These are phyloP conservation scores for Magnusiomyces clavatus DNA, from an alignment of 1,139 yeast species.

Conservation along the genomic window DNA sequence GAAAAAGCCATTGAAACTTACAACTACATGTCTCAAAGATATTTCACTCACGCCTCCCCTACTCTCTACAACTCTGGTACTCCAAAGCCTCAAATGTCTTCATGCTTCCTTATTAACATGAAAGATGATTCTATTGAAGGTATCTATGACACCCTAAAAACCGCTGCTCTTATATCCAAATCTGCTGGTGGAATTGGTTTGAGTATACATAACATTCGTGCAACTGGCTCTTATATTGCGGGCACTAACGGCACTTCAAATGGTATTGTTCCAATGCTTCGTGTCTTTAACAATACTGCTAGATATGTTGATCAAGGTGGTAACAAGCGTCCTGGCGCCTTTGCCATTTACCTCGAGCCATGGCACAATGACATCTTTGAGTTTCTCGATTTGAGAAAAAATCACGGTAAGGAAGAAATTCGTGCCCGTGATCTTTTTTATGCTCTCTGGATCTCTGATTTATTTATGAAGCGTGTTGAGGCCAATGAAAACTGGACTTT, in stretches of 20 bases:
- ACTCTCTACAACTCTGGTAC: slow-evolving; percentile 79
- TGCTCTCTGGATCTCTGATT: slow-evolving; percentile 77
- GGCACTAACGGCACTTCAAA: slow-evolving; percentile 72
- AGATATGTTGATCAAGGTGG: slow-evolving; percentile 86
- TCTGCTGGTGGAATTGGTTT: slow-evolving; percentile 82
- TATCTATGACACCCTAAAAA: slow-evolving; percentile 66
- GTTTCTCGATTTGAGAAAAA: slow-evolving; percentile 64
- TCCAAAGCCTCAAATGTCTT: slow-evolving; percentile 64
- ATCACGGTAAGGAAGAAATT: slow-evolving; percentile 77
- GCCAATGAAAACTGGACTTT: slow-evolving; percentile 64
- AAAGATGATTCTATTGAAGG: slow-evolving; percentile 77
- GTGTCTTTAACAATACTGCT: slow-evolving; percentile 80
- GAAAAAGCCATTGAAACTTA: slow-evolving; percentile 59
- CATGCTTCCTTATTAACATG: slow-evolving; percentile 75
- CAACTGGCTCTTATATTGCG: slow-evolving; percentile 64
- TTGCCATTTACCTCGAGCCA: slow-evolving; percentile 73
- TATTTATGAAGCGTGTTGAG: slow-evolving; percentile 73
- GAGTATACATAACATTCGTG: slow-evolving; percentile 67
- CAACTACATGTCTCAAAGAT: slow-evolving; percentile 64
- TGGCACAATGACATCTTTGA: slow-evolving; percentile 80
- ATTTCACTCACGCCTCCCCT: slow-evolving; percentile 76
- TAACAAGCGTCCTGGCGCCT: slow-evolving; percentile 79
- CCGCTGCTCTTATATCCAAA: slow-evolving; percentile 70
- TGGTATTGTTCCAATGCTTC: slow-evolving; percentile 75
- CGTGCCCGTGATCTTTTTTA: slow-evolving; percentile 78